Percentiles rank a stretch among this genome's conserved stretches.
phyloP scores from a whole-genome alignment of 2,329 filamentous ascomycete species.

The Myriosclerotinia scirpicola region DNA sequence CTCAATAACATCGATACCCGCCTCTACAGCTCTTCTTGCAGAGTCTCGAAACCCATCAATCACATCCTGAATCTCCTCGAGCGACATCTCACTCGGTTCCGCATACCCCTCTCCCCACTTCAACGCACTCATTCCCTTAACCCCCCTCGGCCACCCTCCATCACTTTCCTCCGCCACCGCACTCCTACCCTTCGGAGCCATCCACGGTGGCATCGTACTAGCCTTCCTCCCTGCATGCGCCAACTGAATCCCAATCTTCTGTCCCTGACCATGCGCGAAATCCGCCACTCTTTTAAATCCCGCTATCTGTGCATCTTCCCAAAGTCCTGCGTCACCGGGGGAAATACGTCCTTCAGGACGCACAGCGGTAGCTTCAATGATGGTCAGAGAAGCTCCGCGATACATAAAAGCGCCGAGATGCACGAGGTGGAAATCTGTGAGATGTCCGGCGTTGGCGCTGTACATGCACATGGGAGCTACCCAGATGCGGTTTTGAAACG shows the following conservation, averaged over 20 bases:
- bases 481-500: conserved; percentile 48
- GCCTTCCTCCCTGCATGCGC: conserved; percentile 59
- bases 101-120: conserved; percentile 56
- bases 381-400: conserved; percentile 41
- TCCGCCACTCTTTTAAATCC: conserved; percentile 42
- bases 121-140: conserved; percentile 57
- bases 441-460: conserved; percentile 36
- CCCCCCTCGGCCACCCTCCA: conserved; percentile 44
- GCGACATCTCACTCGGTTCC: conserved; percentile 58
- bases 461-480: conserved; percentile 51
- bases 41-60: conserved; percentile 43
- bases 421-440: conserved; percentile 41
- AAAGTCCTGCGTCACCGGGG: conserved; percentile 40
- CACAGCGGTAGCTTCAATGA: conserved; percentile 42
- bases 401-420: conserved; percentile 39
- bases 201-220: conserved; percentile 42
- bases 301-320: conserved; percentile 43
- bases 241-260: conserved; percentile 70
- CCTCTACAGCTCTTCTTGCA: conserved; percentile 43
- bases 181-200: conserved; percentile 35
- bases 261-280: conserved; percentile 52
- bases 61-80: conserved; percentile 42
- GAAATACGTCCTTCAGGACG: conserved; percentile 40
- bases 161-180: conserved; percentile 38
- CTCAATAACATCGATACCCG: conserved; percentile 64